phyloP scores from a whole-genome alignment of 2,329 filamentous ascomycete genomes.

The Cytospora piceicola region DNA sequence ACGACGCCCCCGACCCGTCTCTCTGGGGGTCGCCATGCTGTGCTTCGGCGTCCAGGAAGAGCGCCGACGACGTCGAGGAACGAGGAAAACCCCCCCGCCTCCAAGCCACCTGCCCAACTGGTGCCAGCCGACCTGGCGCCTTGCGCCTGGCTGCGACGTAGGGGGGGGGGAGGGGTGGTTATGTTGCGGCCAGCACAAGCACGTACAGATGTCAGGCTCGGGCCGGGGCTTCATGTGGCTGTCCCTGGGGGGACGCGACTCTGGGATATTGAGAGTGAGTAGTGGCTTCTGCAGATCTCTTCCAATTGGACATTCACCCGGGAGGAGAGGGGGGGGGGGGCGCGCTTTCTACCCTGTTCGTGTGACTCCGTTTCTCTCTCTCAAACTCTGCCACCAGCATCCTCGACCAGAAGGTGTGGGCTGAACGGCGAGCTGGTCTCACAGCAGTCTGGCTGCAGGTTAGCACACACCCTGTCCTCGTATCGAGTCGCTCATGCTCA shows the following conservation, averaged over 20 bases:
- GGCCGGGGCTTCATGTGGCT: slow-evolving; percentile 14
- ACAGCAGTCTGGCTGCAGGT: slow-evolving; percentile 23
- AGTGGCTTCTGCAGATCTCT: too few species aligned
- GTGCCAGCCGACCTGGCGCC: slow-evolving; percentile 21
- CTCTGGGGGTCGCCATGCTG: slow-evolving; percentile 25
- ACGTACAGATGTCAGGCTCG: slow-evolving; percentile 20
- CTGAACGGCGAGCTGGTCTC: slow-evolving; percentile 28
- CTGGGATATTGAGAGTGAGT: slow-evolving; percentile 26
- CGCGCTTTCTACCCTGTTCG: too few species aligned
- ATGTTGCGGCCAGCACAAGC: slow-evolving; percentile 27
- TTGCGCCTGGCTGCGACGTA: slow-evolving; percentile 25
- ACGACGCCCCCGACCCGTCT: slow-evolving; percentile 15
- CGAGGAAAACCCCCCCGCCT: slow-evolving; percentile 17
- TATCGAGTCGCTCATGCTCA: background rate
- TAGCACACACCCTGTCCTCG: background rate
- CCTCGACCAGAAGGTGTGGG: slow-evolving; percentile 27
- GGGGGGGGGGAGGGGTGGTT: slow-evolving; percentile 21
- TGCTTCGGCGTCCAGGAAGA: slow-evolving; percentile 27
- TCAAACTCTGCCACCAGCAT: slow-evolving; percentile 17
- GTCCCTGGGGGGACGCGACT: slow-evolving; percentile 15
- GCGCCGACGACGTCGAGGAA: slow-evolving; percentile 23
- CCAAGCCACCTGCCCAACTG: slow-evolving; percentile 31
- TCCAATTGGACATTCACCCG: too few species aligned
- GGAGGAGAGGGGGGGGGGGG: too few species aligned
- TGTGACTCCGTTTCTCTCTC: background rate